Percentiles rank a stretch among this genome's conserved stretches.
Evolutionary conservation across 768 basidiomycete genomes (phyloP).

Genomic region (Austroboletus festivus): DNA sequence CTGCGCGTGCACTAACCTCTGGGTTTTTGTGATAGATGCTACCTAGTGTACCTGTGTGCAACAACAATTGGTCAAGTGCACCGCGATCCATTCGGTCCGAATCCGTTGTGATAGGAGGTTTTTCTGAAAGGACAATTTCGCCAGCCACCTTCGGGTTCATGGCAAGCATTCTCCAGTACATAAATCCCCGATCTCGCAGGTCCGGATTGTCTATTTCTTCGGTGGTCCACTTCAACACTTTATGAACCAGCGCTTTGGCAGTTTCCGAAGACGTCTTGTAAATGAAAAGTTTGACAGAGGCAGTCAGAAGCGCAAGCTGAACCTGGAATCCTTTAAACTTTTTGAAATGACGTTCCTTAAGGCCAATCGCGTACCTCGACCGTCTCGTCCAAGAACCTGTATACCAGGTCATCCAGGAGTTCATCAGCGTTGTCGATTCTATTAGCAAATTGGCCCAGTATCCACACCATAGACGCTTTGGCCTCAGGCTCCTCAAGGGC

Average conservation of each 20-base stretch:
- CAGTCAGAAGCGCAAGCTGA: constrained; percentile 91
- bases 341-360: neutral
- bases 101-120: constrained; percentile 96
- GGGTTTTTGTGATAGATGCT: constrained; percentile 99
- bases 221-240: constrained; percentile 94
- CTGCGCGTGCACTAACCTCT: constrained; percentile 50
- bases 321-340: constrained; percentile 52
- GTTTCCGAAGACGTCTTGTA: constrained; percentile 81
- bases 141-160: constrained; percentile 86
- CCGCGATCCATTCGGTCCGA: constrained; percentile 97
- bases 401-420: constrained; percentile 86
- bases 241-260: constrained; percentile 87
- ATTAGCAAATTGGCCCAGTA: constrained; percentile 93
- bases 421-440: constrained; percentile 96
- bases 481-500: constrained; percentile 92
- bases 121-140: constrained; percentile 88
- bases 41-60: constrained; percentile 91
- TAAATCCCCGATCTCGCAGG: constrained; percentile 94
- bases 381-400: constrained; percentile 89
- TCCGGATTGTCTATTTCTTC: constrained; percentile 99
- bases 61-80: constrained; percentile 87
- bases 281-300: constrained; percentile 93
- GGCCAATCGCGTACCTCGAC: constrained; percentile 62
- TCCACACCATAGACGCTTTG: constrained; percentile 98
- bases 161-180: constrained; percentile 98